Evolutionary conservation across 768 basidiomycete genomes (phyloP).

Genomic region (Macrolepiota albuminosa): DNA sequence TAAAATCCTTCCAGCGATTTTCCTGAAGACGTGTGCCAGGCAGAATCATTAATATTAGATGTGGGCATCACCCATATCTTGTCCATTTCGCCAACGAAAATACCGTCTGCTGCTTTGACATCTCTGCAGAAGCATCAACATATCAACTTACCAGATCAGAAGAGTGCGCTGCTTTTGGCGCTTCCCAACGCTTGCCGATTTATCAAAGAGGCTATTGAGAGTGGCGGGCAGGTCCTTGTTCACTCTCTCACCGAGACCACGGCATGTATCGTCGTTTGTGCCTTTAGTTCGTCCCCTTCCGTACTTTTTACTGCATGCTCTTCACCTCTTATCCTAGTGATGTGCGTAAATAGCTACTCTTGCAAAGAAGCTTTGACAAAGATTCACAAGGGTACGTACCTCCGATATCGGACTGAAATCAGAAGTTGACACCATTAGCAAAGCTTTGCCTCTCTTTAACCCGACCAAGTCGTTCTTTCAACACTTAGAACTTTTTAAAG

Average conservation of each 20-base stretch:
- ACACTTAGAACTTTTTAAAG: slow-evolving; percentile 42
- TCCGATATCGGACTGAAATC: neutral
- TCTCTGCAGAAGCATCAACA: slow-evolving; percentile 34
- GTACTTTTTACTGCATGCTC: neutral
- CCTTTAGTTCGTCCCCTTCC: slow-evolving; percentile 25
- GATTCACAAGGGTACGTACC: slow-evolving; percentile 38
- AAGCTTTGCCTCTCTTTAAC: slow-evolving; percentile 53
- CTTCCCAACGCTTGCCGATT: slow-evolving; percentile 43
- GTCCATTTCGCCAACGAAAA: slow-evolving; percentile 48
- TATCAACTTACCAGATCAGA: slow-evolving; percentile 34
- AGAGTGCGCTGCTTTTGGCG: slow-evolving; percentile 38
- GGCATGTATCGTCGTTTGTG: slow-evolving; percentile 48
- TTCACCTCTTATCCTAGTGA: slow-evolving; percentile 30
- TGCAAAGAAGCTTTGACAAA: slow-evolving; percentile 33
- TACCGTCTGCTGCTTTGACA: slow-evolving; percentile 26
- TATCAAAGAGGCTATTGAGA: slow-evolving; percentile 35
- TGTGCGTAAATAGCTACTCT: slow-evolving; percentile 34
- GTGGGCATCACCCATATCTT: slow-evolving; percentile 50
- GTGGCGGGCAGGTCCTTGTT: slow-evolving; percentile 46
- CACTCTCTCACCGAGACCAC: slow-evolving; percentile 50
- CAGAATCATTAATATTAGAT: slow-evolving; percentile 45
- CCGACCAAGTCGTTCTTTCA: slow-evolving; percentile 41
- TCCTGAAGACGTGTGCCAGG: slow-evolving; percentile 47
- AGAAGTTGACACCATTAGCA: neutral
- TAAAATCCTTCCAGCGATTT: slow-evolving; percentile 39